Evolutionary conservation across 371 early-diverging fungal species (phyloP).

Genomic region (Vavraia culicis): DNA sequence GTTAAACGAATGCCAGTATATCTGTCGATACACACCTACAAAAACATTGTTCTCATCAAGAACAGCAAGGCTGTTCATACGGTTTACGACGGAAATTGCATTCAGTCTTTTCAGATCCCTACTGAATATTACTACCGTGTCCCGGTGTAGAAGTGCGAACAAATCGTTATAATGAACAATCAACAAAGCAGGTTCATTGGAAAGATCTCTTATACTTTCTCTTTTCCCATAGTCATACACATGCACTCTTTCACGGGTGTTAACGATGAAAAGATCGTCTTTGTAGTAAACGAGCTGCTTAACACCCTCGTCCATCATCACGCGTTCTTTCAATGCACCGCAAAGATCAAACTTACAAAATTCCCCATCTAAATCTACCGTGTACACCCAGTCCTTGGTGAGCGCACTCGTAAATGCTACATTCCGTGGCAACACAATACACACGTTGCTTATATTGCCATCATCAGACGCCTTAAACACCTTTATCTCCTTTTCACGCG

Average conservation of each 20-base stretch:
- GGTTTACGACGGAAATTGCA: not conserved
- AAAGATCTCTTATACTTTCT: slow-evolving; percentile 14
- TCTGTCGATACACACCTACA: not conserved
- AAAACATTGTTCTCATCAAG: not conserved
- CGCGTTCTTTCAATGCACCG: slow-evolving; percentile 6
- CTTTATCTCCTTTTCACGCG: slow-evolving; percentile 14
- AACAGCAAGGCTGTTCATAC: not conserved
- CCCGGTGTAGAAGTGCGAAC: slow-evolving; percentile 10
- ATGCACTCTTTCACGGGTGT: slow-evolving; percentile 9
- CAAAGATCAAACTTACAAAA: slow-evolving; percentile 21
- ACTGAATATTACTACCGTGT: slow-evolving; percentile 6
- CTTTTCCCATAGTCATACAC: slow-evolving; percentile 18
- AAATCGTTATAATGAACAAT: slow-evolving; percentile 1
- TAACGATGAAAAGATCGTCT: slow-evolving; percentile 16
- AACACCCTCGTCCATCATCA: slow-evolving; percentile 5
- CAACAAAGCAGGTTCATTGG: slow-evolving; percentile 2
- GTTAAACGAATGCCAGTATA: not conserved
- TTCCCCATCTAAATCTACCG: slow-evolving; percentile 6
- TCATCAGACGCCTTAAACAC: slow-evolving; percentile 5
- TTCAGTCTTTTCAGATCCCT: slow-evolving; percentile 1
- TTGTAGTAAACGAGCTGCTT: slow-evolving; percentile 2
- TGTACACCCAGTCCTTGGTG: slow-evolving; percentile 8
- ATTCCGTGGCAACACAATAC: not conserved
- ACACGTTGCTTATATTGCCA: not conserved
- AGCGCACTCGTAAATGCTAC: slow-evolving; percentile 17